These are phyloP conservation scores for Ceratocystis eucalypticola DNA, from an alignment of 2,329 filamentous ascomycete genomes.

Conservation along the genomic window DNA sequence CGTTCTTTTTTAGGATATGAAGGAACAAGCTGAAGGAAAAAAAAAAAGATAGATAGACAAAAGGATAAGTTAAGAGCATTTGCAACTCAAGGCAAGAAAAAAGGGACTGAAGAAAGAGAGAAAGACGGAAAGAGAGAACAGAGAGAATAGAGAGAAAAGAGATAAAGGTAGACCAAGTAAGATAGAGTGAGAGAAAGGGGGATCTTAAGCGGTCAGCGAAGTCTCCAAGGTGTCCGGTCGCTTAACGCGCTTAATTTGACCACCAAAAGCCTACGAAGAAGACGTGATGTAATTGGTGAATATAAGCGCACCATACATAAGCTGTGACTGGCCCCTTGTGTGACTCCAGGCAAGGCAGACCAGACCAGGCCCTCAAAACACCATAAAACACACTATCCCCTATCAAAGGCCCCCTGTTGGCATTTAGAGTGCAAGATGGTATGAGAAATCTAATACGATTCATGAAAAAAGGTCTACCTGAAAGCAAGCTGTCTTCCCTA, in stretches of 20 bases:
- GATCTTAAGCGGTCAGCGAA: background rate
- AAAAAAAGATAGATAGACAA: background rate
- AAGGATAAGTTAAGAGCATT: too few species aligned
- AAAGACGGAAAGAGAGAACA: background rate
- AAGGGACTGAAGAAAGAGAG: background rate
- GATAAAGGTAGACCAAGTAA: background rate
- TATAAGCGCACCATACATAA: background rate
- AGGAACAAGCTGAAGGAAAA: conserved; percentile 2
- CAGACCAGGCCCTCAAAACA: background rate
- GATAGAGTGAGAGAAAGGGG: too few species aligned
- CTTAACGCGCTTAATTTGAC: background rate
- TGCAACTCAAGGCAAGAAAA: background rate
- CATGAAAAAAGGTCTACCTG: background rate
- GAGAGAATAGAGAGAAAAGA: background rate
- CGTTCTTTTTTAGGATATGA: conserved; percentile 8
- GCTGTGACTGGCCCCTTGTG: background rate
- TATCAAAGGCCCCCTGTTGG: too few species aligned
- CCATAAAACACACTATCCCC: background rate
- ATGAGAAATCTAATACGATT: background rate
- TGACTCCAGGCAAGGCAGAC: background rate
- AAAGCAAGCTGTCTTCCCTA: background rate
- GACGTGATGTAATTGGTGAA: background rate
- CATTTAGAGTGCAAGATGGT: too few species aligned
- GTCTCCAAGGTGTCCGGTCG: background rate
- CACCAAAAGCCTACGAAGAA: background rate